Evolutionary conservation across 1,284 basidiomycete species (phyloP), one percentile per base, ranked within the genome.

Genomic region (Flammula alnicola): DNA sequence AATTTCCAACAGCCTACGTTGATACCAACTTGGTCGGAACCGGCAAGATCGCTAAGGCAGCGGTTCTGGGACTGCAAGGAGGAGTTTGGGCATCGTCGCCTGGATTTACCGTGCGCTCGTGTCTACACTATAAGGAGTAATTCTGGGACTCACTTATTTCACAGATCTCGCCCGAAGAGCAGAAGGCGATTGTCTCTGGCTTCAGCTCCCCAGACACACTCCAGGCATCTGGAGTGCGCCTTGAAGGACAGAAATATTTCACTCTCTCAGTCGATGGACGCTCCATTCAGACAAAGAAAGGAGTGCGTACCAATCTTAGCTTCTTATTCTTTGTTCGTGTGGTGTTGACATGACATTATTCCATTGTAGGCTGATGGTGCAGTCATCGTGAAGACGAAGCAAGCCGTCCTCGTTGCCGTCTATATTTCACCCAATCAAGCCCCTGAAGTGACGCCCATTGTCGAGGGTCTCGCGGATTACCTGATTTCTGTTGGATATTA

Each of bases 31-130:
- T 98, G 55, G 69, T 96, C 57, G 90, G 84, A 23, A 88, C 78
- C 50, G 86, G 85, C 61, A 91, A 85, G 72, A 76, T 97, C 66
- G 50, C 74, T 32, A 79, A 82, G 62, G 94, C 92, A 32, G 93
- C 93, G 35, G 97, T 98, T 70, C 57, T 98, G 45, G 95, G 94
- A 32, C 81, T 80, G 57, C 74, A 84, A 61, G 93, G 94, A 42
- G 94, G 95, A 53, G 79, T 95, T 20, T 98, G 95, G 95, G 95
- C 93, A 16, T 62, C 79, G 5, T 84, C 84, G 11, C 10, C 79
- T 7, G 89, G 85, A n/a, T 95, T 88, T 72, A 79, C 67, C 25
- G 93, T 96, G 67, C 68, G 87, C 56, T 36, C n/a, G 3, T 12
- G 12, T 6, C 2, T 20, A 7, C 14, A 22, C 5, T 0, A 10